Conservation (phyloP, 2,329 filamentous ascomycete genomes). For the Fusarium subtropicale region DNA sequence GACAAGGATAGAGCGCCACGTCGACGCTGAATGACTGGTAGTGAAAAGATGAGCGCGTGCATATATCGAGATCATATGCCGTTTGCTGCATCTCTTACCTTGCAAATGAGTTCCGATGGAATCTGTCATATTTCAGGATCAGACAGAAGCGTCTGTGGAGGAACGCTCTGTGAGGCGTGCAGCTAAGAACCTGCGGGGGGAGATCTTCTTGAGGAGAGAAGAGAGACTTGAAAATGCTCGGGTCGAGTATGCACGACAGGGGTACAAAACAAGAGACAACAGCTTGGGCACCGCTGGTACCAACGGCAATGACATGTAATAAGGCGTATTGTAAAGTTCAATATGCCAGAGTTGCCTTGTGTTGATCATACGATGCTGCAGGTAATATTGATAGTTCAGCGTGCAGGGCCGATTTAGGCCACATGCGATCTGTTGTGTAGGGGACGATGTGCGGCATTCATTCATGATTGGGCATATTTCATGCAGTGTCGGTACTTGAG, state of each 20-base stretch:
- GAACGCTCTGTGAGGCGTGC: not conserved
- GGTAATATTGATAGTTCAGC: not conserved
- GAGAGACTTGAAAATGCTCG: not conserved
- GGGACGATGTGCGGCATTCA: not conserved
- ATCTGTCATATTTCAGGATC: conserved; percentile 1
- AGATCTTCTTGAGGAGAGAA: not conserved
- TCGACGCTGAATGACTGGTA: not conserved
- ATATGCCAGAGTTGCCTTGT: not conserved
- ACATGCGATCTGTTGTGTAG: not conserved
- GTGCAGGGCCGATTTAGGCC: not conserved
- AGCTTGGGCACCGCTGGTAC: not conserved
- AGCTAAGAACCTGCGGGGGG: not conserved
- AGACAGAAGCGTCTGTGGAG: not conserved
- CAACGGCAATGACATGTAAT: not conserved
- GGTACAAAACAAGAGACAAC: not conserved
- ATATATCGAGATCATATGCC: conserved; percentile 4
- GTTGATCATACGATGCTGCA: conserved; percentile 1
- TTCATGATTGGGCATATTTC: not conserved
- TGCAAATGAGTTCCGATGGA: not conserved
- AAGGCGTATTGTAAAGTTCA: not conserved
- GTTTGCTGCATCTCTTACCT: not conserved
- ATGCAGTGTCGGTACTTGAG: conserved; percentile 3
- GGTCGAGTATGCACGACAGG: not conserved
- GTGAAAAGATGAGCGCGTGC: not conserved
- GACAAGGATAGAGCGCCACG: not conserved